A percentile compares a stretch with the other conserved stretches of the same genome.
These are phyloP conservation scores for Plasmodium berghei DNA, from an alignment of 169 alveolate species.

Conservation along the genomic window DNA sequence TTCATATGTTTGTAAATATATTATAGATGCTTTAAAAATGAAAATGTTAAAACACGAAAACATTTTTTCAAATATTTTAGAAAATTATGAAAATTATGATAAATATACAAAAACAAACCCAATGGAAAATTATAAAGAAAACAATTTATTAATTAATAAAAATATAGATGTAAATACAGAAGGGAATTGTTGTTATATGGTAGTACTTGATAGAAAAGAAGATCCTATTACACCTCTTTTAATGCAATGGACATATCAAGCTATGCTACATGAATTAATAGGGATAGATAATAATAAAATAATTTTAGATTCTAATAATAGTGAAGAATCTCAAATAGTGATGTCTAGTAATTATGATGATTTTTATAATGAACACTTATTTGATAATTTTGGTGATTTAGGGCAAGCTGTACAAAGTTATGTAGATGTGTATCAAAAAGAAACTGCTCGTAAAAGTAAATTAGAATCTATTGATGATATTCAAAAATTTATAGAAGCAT, in stretches of 20 bases:
- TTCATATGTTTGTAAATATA: constrained; percentile 42
- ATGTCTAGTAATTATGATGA: constrained; percentile 91
- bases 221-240: constrained; percentile 97
- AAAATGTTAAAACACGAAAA: constrained; percentile 35
- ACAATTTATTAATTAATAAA: constrained; percentile 54
- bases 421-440: constrained; percentile 88
- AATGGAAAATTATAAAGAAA: constrained; percentile 65
- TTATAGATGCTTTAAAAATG: constrained; percentile 39
- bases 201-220: constrained; percentile 95
- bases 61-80: constrained; percentile 59
- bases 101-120: constrained; percentile 68
- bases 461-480: constrained; percentile 92
- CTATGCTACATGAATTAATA: constrained; percentile 96
- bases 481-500: constrained; percentile 89
- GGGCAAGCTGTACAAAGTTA: constrained; percentile 91
- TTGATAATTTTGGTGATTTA: constrained; percentile 94
- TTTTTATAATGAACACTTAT: constrained; percentile 91
- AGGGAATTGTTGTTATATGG: constrained; percentile 82
- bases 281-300: constrained; percentile 92
- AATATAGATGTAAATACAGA: constrained; percentile 27
- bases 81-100: constrained; percentile 75
- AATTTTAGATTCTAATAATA: constrained; percentile 77
- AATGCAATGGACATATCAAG: constrained; percentile 97
- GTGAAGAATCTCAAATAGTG: constrained; percentile 51
- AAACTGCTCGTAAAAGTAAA: constrained; percentile 70